Evolutionary conservation across 768 basidiomycete genomes (phyloP), one percentile per base, ranked within the genome.

Genomic region (Leccinellum luteum): DNA sequence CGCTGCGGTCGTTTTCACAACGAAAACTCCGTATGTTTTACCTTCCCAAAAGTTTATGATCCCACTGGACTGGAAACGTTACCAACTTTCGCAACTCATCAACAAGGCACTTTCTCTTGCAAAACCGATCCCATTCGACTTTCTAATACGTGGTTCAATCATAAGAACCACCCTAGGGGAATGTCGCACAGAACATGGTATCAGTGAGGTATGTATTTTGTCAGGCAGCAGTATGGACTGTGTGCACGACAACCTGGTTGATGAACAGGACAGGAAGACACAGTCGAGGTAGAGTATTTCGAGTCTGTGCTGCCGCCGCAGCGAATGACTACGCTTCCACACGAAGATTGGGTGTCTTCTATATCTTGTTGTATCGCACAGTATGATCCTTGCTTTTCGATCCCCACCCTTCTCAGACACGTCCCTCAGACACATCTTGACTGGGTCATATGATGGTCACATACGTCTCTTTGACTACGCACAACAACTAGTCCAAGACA

Each of bases 11-110:
- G 21, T 54, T 8, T 62, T 66, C 54, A 59, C 63, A 2, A 66
- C 65, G n/a, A 65, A 62, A 38, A 52, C 65, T 13, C 41, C 57
- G 2, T 66, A 68, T 56, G 56, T 52, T 12, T 55, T 66, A 12
- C 65, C 65, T 49, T 80, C 86, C 1, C 91, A 94, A 71, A 93
- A 92, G 67, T 98, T 93, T 69, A 86, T 97, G 85, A 87, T 98
- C 15, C 96, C 97, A 2, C 79, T 86, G 1, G 76, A 83, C 71
- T 98, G 94, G 94, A 84, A 82, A 56, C 86, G 96, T n/a, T 98
- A 90, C 72, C 96, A 98, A 66, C 87, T 99, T 31, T 98, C 95
- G 1, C 94, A 98, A 59, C 87, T 98, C 44, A 86, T 99, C 57
- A 99, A 99, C 77, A 97, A 97, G 68, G 92, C 95, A 1, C 78